Evolutionary conservation across 1,284 basidiomycete genomes (phyloP).

Genomic region (Heliocybe sulcata): DNA sequence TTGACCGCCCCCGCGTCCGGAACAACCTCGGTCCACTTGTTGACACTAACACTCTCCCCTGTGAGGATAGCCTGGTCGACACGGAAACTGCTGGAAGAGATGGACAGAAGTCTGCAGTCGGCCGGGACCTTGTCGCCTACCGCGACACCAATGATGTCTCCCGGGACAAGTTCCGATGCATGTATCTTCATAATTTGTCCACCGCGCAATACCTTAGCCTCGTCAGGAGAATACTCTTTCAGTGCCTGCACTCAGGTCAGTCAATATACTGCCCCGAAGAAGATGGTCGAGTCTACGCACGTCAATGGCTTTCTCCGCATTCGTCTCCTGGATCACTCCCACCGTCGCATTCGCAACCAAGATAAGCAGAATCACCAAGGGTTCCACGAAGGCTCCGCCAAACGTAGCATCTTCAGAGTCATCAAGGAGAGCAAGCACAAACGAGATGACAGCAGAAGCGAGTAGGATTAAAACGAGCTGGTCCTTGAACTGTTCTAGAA

Average conservation of each 20-base stretch:
- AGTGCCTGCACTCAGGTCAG: constrained; percentile 54
- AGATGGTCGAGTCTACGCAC: constrained; percentile 40
- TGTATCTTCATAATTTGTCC: constrained; percentile 71
- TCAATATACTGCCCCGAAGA: constrained; percentile 6
- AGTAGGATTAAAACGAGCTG: constrained; percentile 93
- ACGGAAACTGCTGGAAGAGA: constrained; percentile 87
- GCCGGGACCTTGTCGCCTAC: constrained; percentile 95
- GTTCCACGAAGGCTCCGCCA: constrained; percentile 86
- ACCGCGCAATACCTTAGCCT: constrained; percentile 83
- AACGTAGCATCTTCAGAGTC: constrained; percentile 59
- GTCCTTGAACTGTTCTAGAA: constrained; percentile 97
- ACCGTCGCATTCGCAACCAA: constrained; percentile 91
- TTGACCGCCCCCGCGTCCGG: constrained; percentile 77
- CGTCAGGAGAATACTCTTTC: constrained; percentile 92
- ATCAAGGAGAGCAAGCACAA: constrained; percentile 84
- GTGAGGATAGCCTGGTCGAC: constrained; percentile 94
- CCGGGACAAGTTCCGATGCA: constrained; percentile 85
- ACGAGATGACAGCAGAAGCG: constrained; percentile 86
- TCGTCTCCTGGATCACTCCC: constrained; percentile 91
- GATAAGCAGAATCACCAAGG: constrained; percentile 88
- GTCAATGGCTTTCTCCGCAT: constrained; percentile 93
- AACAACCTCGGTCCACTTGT: constrained; percentile 68
- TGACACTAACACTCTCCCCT: constrained; percentile 85
- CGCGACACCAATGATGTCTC: constrained; percentile 84
- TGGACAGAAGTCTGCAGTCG: constrained; percentile 83